Conservation (phyloP, 345 rosid species). For the Murraya paniculata region DNA sequence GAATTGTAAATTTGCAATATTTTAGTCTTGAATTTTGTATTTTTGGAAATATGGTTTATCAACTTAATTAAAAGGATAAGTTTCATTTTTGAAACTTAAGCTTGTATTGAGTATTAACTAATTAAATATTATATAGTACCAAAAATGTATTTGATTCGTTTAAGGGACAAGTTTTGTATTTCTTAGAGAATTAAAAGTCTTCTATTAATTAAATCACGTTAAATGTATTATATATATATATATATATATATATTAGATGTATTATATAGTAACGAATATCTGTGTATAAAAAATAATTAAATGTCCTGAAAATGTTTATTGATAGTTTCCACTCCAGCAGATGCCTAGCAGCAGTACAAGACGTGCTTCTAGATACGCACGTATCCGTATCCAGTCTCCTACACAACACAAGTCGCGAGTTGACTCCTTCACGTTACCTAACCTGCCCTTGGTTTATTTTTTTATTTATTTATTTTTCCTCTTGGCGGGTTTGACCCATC, state of each 20-base stretch:
- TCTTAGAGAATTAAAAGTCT: not conserved
- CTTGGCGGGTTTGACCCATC: constrained; percentile 2
- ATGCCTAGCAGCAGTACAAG: no score
- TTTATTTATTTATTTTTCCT: not conserved
- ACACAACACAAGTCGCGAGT: not conserved
- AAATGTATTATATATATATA: no score
- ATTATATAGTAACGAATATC: no score
- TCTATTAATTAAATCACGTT: not conserved
- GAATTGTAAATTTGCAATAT: no score
- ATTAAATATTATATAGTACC: no score
- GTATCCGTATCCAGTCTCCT: not conserved
- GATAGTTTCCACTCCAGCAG: not conserved
- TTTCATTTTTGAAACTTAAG: no score
- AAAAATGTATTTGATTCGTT: not conserved
- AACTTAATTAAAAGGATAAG: no score
- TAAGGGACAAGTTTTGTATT: not conserved
- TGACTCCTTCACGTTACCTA: not conserved
- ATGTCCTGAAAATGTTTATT: not conserved
- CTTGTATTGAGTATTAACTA: no score
- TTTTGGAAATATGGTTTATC: no score
- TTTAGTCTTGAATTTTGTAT: no score
- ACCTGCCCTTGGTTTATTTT: not conserved
- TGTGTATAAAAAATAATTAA: no score
- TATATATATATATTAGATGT: no score
- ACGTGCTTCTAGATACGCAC: not conserved